Evolutionary conservation across 2,329 filamentous ascomycete genomes (phyloP).

Genomic region (Zasmidium citrigriseum): DNA sequence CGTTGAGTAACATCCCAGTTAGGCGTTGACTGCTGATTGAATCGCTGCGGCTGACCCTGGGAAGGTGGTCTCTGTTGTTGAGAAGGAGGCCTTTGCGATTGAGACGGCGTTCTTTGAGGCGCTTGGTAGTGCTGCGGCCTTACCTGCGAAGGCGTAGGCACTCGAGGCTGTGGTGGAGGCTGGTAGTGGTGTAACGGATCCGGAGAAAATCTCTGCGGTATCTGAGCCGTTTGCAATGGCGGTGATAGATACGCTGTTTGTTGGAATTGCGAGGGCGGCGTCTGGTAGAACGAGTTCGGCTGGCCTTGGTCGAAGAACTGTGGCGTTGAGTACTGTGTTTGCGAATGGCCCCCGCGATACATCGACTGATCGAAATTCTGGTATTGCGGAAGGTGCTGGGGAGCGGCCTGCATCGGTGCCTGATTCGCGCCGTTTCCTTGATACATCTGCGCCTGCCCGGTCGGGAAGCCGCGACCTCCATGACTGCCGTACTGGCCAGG

Average conservation of each 20-base stretch:
- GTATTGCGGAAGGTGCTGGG: background rate
- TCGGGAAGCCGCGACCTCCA: slow-evolving; percentile 4
- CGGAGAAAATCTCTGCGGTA: slow-evolving; percentile 19
- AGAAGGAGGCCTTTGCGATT: background rate
- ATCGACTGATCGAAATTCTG: background rate
- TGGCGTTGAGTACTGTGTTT: slow-evolving; percentile 16
- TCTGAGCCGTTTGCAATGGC: slow-evolving; percentile 7
- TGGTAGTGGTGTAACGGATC: slow-evolving; percentile 23
- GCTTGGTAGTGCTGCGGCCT: slow-evolving; percentile 10
- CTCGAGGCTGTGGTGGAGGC: slow-evolving; percentile 12
- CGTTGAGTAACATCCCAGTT: slow-evolving; percentile 3
- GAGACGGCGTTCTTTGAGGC: slow-evolving; percentile 7
- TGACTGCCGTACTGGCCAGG: slow-evolving; percentile 7
- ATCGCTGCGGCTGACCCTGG: too few species aligned
- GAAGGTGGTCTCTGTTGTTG: slow-evolving; percentile 6
- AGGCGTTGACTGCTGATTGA: background rate
- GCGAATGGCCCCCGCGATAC: slow-evolving; percentile 2
- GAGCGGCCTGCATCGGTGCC: too few species aligned
- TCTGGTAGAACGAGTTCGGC: slow-evolving; percentile 17
- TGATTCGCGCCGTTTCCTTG: background rate
- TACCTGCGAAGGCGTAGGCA: background rate
- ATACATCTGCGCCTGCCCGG: slow-evolving; percentile 9
- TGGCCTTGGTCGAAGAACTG: slow-evolving; percentile 19
- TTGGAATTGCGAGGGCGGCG: slow-evolving; percentile 15
- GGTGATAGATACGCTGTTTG: slow-evolving; percentile 22